Evolutionary conservation across 1,139 yeast genomes (phyloP).

Genomic region (Candida neerlandica): DNA sequence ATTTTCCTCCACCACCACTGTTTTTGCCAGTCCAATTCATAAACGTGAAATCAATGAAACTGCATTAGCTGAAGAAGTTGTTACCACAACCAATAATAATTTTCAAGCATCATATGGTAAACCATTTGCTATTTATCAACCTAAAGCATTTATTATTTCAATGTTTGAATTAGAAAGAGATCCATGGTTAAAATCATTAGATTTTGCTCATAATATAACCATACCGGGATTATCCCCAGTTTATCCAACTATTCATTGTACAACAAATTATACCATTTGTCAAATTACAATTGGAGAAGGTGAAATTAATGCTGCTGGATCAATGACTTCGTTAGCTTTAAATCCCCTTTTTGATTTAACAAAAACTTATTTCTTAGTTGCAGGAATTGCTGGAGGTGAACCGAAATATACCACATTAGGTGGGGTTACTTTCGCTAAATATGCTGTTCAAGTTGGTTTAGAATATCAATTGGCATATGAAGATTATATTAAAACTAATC

Average conservation of each 20-base stretch:
- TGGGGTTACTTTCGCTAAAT: constrained; percentile 62
- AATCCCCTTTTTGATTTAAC: constrained; percentile 59
- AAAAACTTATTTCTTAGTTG: constrained; percentile 61
- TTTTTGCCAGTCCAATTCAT: constrained; percentile 24
- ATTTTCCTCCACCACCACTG: constrained; percentile 16
- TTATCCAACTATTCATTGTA: constrained; percentile 60
- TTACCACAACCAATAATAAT: constrained; percentile 20
- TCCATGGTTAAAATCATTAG: constrained; percentile 53
- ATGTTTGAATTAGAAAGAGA: constrained; percentile 59
- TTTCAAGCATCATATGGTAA: constrained; percentile 32
- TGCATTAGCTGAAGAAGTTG: constrained; percentile 17
- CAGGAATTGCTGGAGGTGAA: constrained; percentile 70
- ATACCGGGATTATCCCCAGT: constrained; percentile 67
- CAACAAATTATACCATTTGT: constrained; percentile 54
- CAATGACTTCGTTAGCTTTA: constrained; percentile 56
- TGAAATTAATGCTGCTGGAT: constrained; percentile 67
- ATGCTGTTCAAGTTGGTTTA: constrained; percentile 63
- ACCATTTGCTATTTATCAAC: constrained; percentile 47
- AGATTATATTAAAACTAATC: constrained; percentile 49
- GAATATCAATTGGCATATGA: constrained; percentile 55
- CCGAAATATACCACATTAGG: constrained; percentile 53
- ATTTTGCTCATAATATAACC: constrained; percentile 54
- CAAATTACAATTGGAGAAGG: constrained; percentile 71
- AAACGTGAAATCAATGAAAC: constrained; percentile 24
- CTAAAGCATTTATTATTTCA: constrained; percentile 57